Conservation (phyloP, 2,329 filamentous ascomycete genomes). For the Venturia oleaginea region DNA sequence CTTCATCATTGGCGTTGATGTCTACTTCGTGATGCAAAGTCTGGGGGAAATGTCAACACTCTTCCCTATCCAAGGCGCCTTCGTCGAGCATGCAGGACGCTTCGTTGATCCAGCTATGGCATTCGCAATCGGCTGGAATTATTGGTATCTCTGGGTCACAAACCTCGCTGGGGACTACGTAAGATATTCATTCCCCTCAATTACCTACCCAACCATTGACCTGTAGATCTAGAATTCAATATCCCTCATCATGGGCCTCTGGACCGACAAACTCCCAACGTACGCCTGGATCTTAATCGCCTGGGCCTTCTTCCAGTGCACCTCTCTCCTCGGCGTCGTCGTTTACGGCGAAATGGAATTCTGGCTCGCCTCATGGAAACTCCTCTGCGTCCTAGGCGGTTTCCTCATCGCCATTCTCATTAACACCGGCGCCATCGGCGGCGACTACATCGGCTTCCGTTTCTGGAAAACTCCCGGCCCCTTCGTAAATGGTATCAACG, state of each 20-base stretch:
- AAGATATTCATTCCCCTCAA: background rate
- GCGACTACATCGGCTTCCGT: constrained; percentile 13
- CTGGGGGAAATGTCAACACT: constrained; percentile 14
- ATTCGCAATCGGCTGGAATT: constrained; percentile 28
- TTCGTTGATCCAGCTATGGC: constrained; percentile 14
- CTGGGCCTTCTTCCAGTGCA: constrained; percentile 2
- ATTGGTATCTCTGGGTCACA: constrained; percentile 11
- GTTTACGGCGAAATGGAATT: constrained; percentile 14
- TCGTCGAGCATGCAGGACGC: constrained; percentile 11
- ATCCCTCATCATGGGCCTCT: constrained; percentile 9
- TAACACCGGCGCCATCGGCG: constrained; percentile 45
- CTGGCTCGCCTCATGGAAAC: constrained; percentile 36
- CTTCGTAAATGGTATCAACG: constrained; percentile 30
- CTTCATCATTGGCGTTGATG: constrained; percentile 8
- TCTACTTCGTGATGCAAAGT: constrained; percentile 14
- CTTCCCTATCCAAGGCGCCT: constrained; percentile 11
- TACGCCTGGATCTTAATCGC: background rate
- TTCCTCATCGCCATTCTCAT: constrained; percentile 15
- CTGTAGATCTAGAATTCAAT: constrained; percentile 10
- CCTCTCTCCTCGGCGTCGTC: constrained; percentile 5
- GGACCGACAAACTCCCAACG: background rate
- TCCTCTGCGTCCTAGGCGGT: constrained; percentile 9
- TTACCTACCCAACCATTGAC: background rate
- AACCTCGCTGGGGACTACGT: background rate
- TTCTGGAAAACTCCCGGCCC: constrained; percentile 46